Conservation (phyloP, 2,329 filamentous ascomycete genomes). For the Sporothrix humicola region DNA sequence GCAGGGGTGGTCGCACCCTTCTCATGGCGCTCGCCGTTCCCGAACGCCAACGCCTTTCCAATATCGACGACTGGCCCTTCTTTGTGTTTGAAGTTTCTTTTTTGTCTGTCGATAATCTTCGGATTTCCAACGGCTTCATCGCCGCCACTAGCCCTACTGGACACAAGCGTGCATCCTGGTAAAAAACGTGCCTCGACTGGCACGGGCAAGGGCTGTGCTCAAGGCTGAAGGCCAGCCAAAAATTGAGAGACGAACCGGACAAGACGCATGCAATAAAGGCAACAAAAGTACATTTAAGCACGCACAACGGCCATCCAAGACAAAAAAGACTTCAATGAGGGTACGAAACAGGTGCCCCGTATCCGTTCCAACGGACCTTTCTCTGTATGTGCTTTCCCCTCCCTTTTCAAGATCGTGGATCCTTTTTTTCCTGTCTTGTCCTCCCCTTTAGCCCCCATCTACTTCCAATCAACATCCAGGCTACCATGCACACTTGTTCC, state of each 20-base stretch:
- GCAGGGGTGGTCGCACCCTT: slow-evolving; percentile 8
- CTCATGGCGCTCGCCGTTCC: not conserved
- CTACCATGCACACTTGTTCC: slow-evolving; percentile 15
- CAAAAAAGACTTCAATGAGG: not conserved
- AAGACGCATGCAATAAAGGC: not conserved
- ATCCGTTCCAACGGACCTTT: not conserved
- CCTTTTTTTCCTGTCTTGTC: not conserved
- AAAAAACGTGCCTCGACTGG: slow-evolving; percentile 8
- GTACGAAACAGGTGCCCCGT: slow-evolving; percentile 20
- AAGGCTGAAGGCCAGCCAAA: slow-evolving; percentile 19
- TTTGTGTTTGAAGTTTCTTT: not conserved
- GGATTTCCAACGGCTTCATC: not conserved
- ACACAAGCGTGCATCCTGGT: not conserved
- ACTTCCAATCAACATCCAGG: slow-evolving; percentile 6
- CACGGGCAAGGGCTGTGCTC: slow-evolving; percentile 26
- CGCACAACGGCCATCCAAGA: not conserved
- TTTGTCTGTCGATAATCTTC: not conserved
- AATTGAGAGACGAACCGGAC: not conserved
- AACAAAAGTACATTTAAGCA: not conserved
- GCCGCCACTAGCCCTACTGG: not conserved
- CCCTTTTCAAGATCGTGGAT: not conserved
- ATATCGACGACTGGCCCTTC: not conserved
- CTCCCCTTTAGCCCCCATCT: too few species aligned
- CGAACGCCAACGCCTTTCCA: not conserved
- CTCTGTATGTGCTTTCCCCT: not conserved